Percentiles rank a stretch among this genome's conserved stretches.
Conservation (phyloP, 2,329 filamentous ascomycete species). For the Calonectria honghensis region DNA sequence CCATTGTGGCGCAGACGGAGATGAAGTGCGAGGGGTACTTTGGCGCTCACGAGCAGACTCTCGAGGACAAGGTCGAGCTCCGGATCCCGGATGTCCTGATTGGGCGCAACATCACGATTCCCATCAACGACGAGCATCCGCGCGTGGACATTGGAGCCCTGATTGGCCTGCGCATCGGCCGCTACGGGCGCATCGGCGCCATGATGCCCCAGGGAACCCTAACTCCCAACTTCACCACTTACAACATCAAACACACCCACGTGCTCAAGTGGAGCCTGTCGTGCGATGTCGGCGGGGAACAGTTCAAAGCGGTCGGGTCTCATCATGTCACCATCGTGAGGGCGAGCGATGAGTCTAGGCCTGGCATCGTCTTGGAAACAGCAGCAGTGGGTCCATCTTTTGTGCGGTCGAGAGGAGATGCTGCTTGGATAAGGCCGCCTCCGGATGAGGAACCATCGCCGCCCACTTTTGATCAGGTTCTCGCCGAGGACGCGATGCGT, state of each 20-base stretch:
- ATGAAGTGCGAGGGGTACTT: slow-evolving; percentile 36
- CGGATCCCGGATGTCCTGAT: background rate
- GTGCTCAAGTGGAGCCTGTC: slow-evolving; percentile 45
- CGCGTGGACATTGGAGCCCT: slow-evolving; percentile 38
- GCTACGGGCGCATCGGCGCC: background rate
- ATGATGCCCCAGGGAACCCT: background rate
- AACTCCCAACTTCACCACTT: slow-evolving; percentile 50
- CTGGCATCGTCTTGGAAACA: background rate
- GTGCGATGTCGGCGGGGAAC: background rate
- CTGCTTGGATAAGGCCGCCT: slow-evolving; percentile 30
- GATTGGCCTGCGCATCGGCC: slow-evolving; percentile 29
- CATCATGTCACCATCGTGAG: slow-evolving; percentile 15
- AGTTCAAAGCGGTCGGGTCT: background rate
- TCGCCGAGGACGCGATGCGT: slow-evolving; percentile 7
- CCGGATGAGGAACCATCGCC: slow-evolving; percentile 25
- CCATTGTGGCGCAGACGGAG: slow-evolving; percentile 32
- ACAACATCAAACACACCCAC: slow-evolving; percentile 54
- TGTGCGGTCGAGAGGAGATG: background rate
- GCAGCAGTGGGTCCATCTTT: background rate
- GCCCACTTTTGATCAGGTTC: slow-evolving; percentile 20
- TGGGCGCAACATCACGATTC: slow-evolving; percentile 11
- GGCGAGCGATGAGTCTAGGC: slow-evolving; percentile 24
- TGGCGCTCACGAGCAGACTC: background rate
- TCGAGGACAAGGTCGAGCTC: slow-evolving; percentile 29
- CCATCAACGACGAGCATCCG: background rate